A percentile compares a stretch with the other conserved stretches of the same genome.
These are phyloP conservation scores for Rehmannia glutinosa DNA, from an alignment of 257 asterid species.

Conservation along the genomic window DNA sequence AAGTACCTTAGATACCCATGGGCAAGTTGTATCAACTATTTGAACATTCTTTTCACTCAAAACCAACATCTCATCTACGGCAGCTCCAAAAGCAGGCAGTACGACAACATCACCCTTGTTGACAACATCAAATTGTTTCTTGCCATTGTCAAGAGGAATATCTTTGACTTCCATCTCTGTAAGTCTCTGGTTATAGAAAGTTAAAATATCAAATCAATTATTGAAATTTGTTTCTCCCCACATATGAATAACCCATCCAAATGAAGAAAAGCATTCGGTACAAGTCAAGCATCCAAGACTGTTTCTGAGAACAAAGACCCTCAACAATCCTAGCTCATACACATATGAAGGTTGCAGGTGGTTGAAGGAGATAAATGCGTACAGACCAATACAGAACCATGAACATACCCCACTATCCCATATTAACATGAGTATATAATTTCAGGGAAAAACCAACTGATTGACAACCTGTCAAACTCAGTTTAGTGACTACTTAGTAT, in stretches of 20 bases:
- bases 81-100: slow-evolving; percentile 97
- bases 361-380: no score
- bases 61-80: slow-evolving; percentile 82
- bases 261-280: no score
- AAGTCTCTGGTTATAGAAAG: slow-evolving; percentile 49
- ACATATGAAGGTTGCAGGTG: no score
- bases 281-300: no score
- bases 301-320: no score
- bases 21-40: slow-evolving; percentile 98
- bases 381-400: no score
- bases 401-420: no score
- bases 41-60: slow-evolving; percentile 85
- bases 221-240: slow-evolving; percentile 6
- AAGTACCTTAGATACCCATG: slow-evolving; percentile 95
- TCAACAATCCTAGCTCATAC: no score
- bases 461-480: no score
- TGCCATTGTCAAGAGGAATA: slow-evolving; percentile 59
- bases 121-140: slow-evolving; percentile 67
- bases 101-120: slow-evolving; percentile 84
- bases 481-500: no score
- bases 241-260: slow-evolving; percentile 1
- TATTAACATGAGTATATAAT: no score
- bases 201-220: neutral
- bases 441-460: no score
- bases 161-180: slow-evolving; percentile 70